Percentiles rank a stretch among this genome's conserved stretches.
Evolutionary conservation across 73 alveolate species (phyloP).

Genomic region (Paramecium biaurelia): DNA sequence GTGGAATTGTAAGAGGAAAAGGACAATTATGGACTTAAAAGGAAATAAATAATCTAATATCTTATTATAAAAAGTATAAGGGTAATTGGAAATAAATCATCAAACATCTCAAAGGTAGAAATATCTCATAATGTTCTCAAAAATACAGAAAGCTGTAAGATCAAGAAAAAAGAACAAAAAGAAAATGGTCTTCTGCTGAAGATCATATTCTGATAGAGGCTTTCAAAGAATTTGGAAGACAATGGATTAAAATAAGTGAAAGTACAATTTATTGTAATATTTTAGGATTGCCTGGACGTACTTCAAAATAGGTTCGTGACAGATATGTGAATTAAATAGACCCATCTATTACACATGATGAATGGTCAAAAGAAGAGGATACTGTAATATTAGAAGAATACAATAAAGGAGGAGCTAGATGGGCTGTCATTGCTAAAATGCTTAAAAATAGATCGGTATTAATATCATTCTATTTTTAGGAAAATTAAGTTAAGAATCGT

Average conservation of each 20-base stretch:
- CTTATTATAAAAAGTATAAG: not conserved
- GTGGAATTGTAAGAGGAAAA: constrained; percentile 1
- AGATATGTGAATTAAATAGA: constrained; percentile 96
- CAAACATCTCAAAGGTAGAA: constrained; percentile 29
- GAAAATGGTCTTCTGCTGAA: not conserved
- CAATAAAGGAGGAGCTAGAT: not conserved
- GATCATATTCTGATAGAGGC: not conserved
- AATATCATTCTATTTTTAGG: not conserved
- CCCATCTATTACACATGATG: constrained; percentile 86
- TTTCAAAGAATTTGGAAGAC: not conserved
- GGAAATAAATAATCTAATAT: not conserved
- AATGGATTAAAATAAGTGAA: constrained; percentile 11
- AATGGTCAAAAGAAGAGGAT: constrained; percentile 94
- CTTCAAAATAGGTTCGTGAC: constrained; percentile 96
- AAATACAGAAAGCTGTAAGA: constrained; percentile 16
- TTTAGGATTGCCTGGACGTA: constrained; percentile 57
- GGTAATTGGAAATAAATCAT: constrained; percentile 16
- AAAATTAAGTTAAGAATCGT: constrained; percentile 5
- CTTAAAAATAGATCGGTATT: not conserved
- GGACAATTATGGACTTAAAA: constrained; percentile 20
- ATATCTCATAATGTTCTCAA: constrained; percentile 26
- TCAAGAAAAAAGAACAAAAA: not conserved
- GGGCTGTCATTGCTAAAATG: constrained; percentile 8
- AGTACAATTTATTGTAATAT: not conserved
- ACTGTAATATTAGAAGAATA: not conserved